Percentiles rank a stretch among this genome's conserved stretches.
Evolutionary conservation across 805 yeast species (phyloP).

Genomic region (Yarrowia hollandica): DNA sequence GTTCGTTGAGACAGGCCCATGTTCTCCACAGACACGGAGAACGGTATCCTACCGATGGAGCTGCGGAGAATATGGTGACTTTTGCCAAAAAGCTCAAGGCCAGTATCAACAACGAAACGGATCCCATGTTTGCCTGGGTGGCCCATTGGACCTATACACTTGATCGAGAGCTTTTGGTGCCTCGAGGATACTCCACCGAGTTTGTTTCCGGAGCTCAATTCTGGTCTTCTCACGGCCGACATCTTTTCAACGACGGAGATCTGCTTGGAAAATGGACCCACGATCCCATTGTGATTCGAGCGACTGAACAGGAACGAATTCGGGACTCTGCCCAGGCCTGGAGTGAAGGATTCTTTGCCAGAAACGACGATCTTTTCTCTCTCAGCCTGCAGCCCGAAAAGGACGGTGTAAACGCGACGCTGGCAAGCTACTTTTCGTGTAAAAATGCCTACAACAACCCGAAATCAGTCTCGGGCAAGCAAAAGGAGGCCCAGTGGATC

Average conservation of each 20-base stretch:
- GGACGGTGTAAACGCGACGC: constrained; percentile 42
- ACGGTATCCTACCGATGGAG: constrained; percentile 60
- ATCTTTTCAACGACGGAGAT: constrained; percentile 40
- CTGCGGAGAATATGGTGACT: constrained; percentile 44
- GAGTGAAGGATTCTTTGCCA: constrained; percentile 49
- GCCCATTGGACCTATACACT: constrained; percentile 41
- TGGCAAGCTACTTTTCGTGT: constrained; percentile 45
- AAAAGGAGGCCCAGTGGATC: constrained; percentile 42
- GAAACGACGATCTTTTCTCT: constrained; percentile 40
- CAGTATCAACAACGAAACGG: constrained; percentile 19
- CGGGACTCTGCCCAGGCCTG: constrained; percentile 46
- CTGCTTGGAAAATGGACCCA: constrained; percentile 29
- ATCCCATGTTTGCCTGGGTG: constrained; percentile 41
- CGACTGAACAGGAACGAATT: constrained; percentile 46
- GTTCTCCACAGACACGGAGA: constrained; percentile 78
- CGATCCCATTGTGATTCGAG: constrained; percentile 42
- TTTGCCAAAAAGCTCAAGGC: constrained; percentile 41
- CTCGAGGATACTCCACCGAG: constrained; percentile 45
- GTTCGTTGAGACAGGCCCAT: constrained; percentile 66
- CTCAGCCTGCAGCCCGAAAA: constrained; percentile 42
- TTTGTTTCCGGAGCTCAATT: constrained; percentile 44
- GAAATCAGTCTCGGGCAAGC: constrained; percentile 37
- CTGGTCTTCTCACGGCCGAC: constrained; percentile 47
- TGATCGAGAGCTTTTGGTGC: constrained; percentile 41
- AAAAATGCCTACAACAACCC: constrained; percentile 40